These are phyloP conservation scores for Crithidia acanthocephali DNA, from an alignment of 208 protist genomes.

Conservation along the genomic window DNA sequence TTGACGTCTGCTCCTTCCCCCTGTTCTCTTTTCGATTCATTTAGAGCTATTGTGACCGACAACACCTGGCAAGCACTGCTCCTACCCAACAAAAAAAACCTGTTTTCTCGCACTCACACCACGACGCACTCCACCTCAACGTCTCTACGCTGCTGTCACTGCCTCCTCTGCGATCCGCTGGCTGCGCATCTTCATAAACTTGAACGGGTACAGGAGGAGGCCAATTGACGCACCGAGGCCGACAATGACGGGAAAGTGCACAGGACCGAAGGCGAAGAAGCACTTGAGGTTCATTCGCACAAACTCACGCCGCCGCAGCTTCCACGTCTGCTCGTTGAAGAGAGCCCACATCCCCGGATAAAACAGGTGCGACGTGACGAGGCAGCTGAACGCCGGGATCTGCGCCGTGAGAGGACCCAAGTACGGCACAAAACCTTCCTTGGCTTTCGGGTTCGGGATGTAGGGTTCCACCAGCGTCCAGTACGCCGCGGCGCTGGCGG, in stretches of 20 bases:
- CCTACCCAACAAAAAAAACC: too few species aligned
- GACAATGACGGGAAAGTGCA: slow-evolving; percentile 53
- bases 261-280: slow-evolving; percentile 51
- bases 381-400: slow-evolving; percentile 51
- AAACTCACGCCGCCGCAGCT: slow-evolving; percentile 47
- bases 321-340: slow-evolving; percentile 69
- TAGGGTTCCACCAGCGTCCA: slow-evolving; percentile 49
- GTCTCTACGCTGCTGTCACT: not conserved
- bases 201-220: slow-evolving; percentile 54
- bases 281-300: slow-evolving; percentile 68
- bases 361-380: slow-evolving; percentile 60
- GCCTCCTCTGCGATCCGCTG: slow-evolving; percentile 2
- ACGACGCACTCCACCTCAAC: not conserved
- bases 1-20: not conserved
- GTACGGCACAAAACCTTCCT: slow-evolving; percentile 62
- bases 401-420: slow-evolving; percentile 64
- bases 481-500: slow-evolving; percentile 46
- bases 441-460: slow-evolving; percentile 41
- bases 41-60: too few species aligned
- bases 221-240: slow-evolving; percentile 49
- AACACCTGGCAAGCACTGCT: too few species aligned
- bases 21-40: not conserved
- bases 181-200: slow-evolving; percentile 50
- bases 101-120: too few species aligned
- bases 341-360: slow-evolving; percentile 72